These are phyloP conservation scores for Arthrobotrys megalospora DNA, from an alignment of 2,329 filamentous ascomycete species.

Conservation along the genomic window DNA sequence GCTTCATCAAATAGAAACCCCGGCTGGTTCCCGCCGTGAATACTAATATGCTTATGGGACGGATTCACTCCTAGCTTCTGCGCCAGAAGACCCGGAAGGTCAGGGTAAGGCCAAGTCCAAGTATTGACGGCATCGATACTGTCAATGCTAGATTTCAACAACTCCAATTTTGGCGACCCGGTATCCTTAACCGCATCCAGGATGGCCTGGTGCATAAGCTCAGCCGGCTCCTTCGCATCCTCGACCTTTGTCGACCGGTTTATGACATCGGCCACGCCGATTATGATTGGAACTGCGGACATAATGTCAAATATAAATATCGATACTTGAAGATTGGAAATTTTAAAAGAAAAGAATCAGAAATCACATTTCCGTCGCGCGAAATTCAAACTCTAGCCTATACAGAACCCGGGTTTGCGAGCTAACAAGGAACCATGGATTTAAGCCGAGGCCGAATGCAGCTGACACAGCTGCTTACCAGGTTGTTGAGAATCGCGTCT, in stretches of 20 bases:
- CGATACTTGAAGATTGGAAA: not conserved
- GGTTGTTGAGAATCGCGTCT: not conserved
- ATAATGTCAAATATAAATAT: slow-evolving; percentile 5
- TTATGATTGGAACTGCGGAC: slow-evolving; percentile 71
- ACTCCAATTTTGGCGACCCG: slow-evolving; percentile 64
- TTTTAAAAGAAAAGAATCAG: not conserved
- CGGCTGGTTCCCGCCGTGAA: slow-evolving; percentile 77
- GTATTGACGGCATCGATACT: slow-evolving; percentile 75
- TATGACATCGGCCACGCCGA: slow-evolving; percentile 76
- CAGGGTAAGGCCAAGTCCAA: slow-evolving; percentile 78
- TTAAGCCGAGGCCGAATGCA: slow-evolving; percentile 15
- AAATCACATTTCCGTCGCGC: not conserved
- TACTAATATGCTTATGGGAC: slow-evolving; percentile 71
- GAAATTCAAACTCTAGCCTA: not conserved
- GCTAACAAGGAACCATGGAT: not conserved
- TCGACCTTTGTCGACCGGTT: slow-evolving; percentile 72
- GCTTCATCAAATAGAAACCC: slow-evolving; percentile 76
- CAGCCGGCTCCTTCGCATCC: slow-evolving; percentile 74
- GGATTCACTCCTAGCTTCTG: slow-evolving; percentile 70
- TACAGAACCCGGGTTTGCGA: not conserved
- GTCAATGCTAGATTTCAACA: slow-evolving; percentile 71
- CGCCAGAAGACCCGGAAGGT: slow-evolving; percentile 73
- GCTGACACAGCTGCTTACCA: not conserved
- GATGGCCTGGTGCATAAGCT: slow-evolving; percentile 75
- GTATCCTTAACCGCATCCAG: slow-evolving; percentile 72